Base-by-base conservation (phyloP, 2,329 filamentous ascomycete species). In the Botrytis hyacinthi region DNA sequence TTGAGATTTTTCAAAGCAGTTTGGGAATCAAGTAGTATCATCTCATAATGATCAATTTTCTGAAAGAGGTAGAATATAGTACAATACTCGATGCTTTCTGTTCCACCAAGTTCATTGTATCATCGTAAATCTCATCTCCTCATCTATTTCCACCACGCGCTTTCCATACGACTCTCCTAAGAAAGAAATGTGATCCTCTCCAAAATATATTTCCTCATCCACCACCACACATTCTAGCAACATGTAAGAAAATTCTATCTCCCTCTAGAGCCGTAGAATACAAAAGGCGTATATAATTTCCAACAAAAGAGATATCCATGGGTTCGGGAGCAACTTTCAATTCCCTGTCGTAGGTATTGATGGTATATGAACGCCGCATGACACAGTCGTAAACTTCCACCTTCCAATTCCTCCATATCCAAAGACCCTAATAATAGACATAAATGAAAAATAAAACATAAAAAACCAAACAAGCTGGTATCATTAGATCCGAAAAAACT, bases 401-500 rank as follows among this genome's bases (percentile, higher is more conserved):
- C 8, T 14, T 12, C 66, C 18, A 42, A 29, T 69, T 44, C 18
- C 22, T 57, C 16, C 37, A 12, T 29, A 26, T 32, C n/a, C 48
- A 26, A 29, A 57, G 35, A 57, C n/a, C 48, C 66, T 37, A 14
- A 16, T 29, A 57, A 69, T 57, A 57, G 9, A 54, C 4, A 57
- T 7, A 40, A 42, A 66, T 42, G 6, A 59, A 57, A 57, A 42
- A 18, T 32, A 42, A 42, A 42, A 57, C 14, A 20, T 42, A 18
- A 26, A 57, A 68, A 42, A 16, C 35, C 10, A 32, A 69, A 57
- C 9, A 69, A 57, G 26, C 10, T 42, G 48, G 48, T 69, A 44
- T 69, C 35, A 69, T 42, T 69, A 57, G n/a, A 57, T 22, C 40
- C 37, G n/a, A 44, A 69, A n/a, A 9, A 69, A 68, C 48, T 32